phyloP scores from a whole-genome alignment of 305 asterid species.

The Andrographis paniculata region DNA sequence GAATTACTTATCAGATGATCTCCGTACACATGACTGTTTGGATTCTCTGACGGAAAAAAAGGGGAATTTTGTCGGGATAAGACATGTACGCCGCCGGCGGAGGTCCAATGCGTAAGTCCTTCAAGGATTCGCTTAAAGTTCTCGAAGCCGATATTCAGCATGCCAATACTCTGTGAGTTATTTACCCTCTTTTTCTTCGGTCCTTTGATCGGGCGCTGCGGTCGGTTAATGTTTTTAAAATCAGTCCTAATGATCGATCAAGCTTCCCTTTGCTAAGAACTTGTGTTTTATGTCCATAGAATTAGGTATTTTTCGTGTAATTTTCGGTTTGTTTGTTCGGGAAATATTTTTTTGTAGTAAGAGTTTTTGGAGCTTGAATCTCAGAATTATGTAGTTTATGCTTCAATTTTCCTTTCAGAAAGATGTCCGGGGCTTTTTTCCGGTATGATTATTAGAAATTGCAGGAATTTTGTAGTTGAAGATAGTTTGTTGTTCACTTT shows the following conservation, averaged over 20 bases:
- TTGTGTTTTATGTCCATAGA: neutral
- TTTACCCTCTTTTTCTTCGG: neutral
- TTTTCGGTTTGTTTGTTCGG: neutral
- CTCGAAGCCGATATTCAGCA: conserved; percentile 98
- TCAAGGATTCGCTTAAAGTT: conserved; percentile 85
- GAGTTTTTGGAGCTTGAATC: neutral
- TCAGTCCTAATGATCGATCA: too few species aligned
- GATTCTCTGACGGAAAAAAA: neutral
- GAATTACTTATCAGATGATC: neutral
- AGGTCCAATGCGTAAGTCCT: conserved; percentile 69
- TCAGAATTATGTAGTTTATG: neutral
- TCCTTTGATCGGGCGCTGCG: too few species aligned
- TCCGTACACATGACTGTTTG: neutral
- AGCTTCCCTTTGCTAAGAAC: too few species aligned
- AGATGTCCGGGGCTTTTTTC: neutral
- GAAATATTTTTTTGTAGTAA: too few species aligned
- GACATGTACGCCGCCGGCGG: conserved; percentile 57
- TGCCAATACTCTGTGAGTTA: conserved; percentile 81
- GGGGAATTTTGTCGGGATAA: conserved; percentile 1
- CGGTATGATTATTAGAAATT: neutral
- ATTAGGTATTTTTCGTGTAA: neutral
- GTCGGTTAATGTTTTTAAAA: too few species aligned
- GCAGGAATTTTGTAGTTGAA: conserved; percentile 17
- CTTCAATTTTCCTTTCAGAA: neutral
- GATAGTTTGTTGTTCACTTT: conserved; percentile 22